Base-by-base conservation (phyloP, 2,329 filamentous ascomycete genomes). In the Colletotrichum costaricense region DNA sequence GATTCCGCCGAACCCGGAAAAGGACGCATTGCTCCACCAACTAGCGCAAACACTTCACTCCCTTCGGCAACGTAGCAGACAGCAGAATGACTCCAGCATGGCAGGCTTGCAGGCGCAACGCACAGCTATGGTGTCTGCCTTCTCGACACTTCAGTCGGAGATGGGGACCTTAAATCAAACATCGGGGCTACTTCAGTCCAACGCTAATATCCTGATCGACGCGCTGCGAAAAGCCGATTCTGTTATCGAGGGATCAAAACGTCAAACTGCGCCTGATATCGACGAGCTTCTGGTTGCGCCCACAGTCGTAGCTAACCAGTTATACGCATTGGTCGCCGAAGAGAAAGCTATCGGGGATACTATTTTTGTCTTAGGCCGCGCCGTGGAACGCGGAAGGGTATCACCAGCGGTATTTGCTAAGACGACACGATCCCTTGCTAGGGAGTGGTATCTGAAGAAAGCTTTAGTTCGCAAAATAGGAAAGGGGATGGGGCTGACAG, bases 221-320 rank as follows among this genome's bases (percentile, higher is more conserved):
- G 92, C 93, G 3, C 90, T 98, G 64, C 88, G 89, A 35, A 92
- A 93, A 74, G 96, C 96, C 3, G 95, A 98, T 80, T 86, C 85
- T 6, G 91, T 95, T 12, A 94, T 98, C 75, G 89, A 91, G 55
- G 89, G 91, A 64, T 94, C 94, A n/a, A 88, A 91, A 69, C 87
- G 87, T 19, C 91, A 94, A 62, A 88, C 88, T 54, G 88, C 92
- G 1, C 95, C 95, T 0, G 90, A 92, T 60, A 93, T 98, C 62
- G 97, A 99, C 81, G 95, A 97, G 73, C 88, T 98, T 42, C 87
- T 99, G 3, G 94, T 98, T n/a, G 95, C 95, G 3, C 95, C 96
- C 1, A 98, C 95, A 0, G 93, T 98, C 1, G 97, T 98, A 5
- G 94, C 94, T 0, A 95, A 96, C 76, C 97, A 99, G 85, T 85